Conservation (phyloP, 495 filamentous ascomycete genomes). For the Penicillium taxi region DNA sequence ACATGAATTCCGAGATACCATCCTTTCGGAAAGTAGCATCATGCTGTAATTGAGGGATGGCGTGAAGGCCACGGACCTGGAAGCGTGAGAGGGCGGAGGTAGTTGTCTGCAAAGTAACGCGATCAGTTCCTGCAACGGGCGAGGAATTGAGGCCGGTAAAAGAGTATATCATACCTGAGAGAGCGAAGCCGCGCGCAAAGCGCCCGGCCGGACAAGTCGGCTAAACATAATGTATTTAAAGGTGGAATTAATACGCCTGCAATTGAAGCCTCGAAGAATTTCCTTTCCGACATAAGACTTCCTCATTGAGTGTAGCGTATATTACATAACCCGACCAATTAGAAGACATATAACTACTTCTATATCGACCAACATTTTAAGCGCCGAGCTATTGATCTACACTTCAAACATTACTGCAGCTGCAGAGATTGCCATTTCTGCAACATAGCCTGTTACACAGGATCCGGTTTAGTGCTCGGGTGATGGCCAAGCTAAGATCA, state of each 20-base stretch:
- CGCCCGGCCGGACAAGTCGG: conserved; percentile 40
- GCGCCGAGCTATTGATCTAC: conserved; percentile 18
- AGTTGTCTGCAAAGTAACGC: conserved; percentile 27
- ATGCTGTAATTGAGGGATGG: conserved; percentile 52
- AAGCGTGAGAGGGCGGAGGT: conserved; percentile 35
- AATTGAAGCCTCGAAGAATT: conserved; percentile 30
- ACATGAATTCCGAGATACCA: conserved; percentile 62
- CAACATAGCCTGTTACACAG: no score
- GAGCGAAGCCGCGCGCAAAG: conserved; percentile 39
- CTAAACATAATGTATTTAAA: conserved; percentile 42
- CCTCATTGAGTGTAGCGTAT: conserved; percentile 24
- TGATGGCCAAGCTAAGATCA: conserved; percentile 6
- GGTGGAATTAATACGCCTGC: conserved; percentile 1
- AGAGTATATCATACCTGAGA: conserved; percentile 21
- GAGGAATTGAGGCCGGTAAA: background rate
- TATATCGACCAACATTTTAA: conserved; percentile 5
- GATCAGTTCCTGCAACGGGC: conserved; percentile 15
- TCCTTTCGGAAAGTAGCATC: conserved; percentile 42
- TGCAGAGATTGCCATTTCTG: conserved; percentile 8
- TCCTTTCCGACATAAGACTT: conserved; percentile 23
- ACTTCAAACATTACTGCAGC: background rate
- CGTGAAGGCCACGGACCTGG: conserved; percentile 43
- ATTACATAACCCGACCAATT: conserved; percentile 35
- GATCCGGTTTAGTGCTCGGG: conserved; percentile 17
- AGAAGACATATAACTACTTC: conserved; percentile 20